Conservation (phyloP, 495 filamentous ascomycete species). For the Friedmanniomyces simplex region DNA sequence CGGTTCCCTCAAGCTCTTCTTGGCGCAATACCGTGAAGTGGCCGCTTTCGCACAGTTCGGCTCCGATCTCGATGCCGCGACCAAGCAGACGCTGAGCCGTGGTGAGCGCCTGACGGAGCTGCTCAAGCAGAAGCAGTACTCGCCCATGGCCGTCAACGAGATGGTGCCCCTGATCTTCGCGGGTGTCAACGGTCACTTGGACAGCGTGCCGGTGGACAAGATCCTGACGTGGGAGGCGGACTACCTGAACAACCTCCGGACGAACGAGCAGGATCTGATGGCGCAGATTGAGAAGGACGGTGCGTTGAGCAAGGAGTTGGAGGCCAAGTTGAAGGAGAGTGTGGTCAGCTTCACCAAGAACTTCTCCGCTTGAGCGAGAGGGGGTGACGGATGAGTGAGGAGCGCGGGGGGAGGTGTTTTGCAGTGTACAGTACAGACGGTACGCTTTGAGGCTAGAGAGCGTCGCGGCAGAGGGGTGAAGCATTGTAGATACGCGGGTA, state of each 20-base stretch:
- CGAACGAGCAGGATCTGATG: constrained; percentile 73
- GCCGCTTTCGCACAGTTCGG: constrained; percentile 99
- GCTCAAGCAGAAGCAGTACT: constrained; percentile 99
- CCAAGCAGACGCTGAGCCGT: constrained; percentile 97
- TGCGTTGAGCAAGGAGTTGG: constrained; percentile 87
- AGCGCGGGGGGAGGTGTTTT: neutral
- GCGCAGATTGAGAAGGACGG: constrained; percentile 92
- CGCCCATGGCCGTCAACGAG: constrained; percentile 96
- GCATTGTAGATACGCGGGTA: constrained; percentile 6
- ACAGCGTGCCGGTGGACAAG: constrained; percentile 74
- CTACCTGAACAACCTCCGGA: constrained; percentile 83
- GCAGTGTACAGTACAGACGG: neutral
- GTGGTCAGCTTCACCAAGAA: constrained; percentile 82
- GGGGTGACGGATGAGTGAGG: neutral
- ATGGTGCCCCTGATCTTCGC: constrained; percentile 99
- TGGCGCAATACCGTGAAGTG: constrained; percentile 99
- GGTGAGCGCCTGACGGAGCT: constrained; percentile 99
- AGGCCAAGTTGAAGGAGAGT: constrained; percentile 74
- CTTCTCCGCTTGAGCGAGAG: constrained; percentile 42
- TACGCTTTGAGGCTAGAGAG: neutral
- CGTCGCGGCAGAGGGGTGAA: neutral
- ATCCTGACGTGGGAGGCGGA: constrained; percentile 87
- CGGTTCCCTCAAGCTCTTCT: constrained; percentile 98
- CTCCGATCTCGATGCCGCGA: constrained; percentile 97
- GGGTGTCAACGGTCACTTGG: constrained; percentile 94